Percentiles rank a stretch among this genome's conserved stretches.
phyloP scores from a whole-genome alignment of 805 yeast species.

The Ogataea salicorniae region DNA sequence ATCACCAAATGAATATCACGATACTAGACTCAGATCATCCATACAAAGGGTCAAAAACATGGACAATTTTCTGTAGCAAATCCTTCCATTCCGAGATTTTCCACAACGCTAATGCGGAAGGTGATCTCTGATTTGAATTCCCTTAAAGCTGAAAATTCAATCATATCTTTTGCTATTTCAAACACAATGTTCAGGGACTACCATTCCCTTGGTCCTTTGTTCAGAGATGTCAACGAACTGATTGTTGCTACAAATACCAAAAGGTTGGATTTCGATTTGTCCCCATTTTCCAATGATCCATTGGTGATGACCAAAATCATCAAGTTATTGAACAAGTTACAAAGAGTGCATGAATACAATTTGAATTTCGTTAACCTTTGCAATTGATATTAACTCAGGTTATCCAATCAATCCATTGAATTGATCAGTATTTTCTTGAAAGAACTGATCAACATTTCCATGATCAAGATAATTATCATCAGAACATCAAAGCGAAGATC shows the following conservation, averaged over 20 bases:
- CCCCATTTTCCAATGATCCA: background rate
- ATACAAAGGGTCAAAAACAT: background rate
- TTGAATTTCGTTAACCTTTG: conserved; percentile 1
- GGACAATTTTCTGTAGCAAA: background rate
- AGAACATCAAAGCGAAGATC: background rate
- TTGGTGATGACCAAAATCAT: background rate
- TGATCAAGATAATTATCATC: conserved; percentile 1
- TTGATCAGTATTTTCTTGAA: background rate
- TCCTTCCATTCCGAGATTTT: background rate
- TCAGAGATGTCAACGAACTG: background rate
- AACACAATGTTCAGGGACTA: background rate
- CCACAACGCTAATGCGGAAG: background rate
- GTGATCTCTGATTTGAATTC: background rate
- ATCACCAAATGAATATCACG: background rate
- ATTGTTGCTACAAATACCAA: background rate
- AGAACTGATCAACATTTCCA: conserved; percentile 1
- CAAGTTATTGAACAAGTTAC: background rate
- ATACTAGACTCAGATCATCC: background rate
- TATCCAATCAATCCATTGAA: background rate
- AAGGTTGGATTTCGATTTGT: conserved; percentile 1
- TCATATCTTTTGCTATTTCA: background rate
- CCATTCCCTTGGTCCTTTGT: background rate
- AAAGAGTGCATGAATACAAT: background rate
- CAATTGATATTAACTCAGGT: background rate
- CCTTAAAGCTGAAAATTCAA: background rate